Percentiles rank a stretch among this genome's conserved stretches.
These are phyloP conservation scores for Beauveria bassiana DNA, from an alignment of 2,329 filamentous ascomycete genomes.

Conservation along the genomic window DNA sequence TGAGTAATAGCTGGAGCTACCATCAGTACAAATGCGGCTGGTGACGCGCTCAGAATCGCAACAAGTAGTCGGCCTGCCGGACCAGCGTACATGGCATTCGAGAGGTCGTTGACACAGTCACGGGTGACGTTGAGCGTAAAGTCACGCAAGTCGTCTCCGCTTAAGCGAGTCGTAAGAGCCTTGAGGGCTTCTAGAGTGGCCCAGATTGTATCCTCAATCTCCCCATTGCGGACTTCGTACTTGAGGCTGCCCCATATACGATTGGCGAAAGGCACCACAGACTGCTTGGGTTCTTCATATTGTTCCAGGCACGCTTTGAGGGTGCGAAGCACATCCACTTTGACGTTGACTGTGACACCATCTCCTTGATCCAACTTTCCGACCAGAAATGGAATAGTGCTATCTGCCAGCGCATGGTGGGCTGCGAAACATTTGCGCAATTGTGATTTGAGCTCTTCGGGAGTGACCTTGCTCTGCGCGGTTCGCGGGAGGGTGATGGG, in stretches of 20 bases:
- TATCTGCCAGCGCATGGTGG: conserved; percentile 35
- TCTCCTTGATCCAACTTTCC: conserved; percentile 52
- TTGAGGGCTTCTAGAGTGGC: conserved; percentile 48
- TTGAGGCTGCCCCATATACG: conserved; percentile 54
- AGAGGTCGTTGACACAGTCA: conserved; percentile 46
- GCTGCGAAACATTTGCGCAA: conserved; percentile 48
- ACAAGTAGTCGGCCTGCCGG: conserved; percentile 45
- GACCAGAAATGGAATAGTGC: conserved; percentile 46
- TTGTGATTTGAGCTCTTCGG: conserved; percentile 47
- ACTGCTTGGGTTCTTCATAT: conserved; percentile 39
- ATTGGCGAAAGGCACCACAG: conserved; percentile 39
- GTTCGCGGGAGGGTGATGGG: conserved; percentile 48
- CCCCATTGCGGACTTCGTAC: conserved; percentile 55
- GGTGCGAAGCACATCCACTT: conserved; percentile 50
- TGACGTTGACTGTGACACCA: conserved; percentile 50
- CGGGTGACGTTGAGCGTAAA: conserved; percentile 42
- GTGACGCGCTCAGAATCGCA: conserved; percentile 41
- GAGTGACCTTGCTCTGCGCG: conserved; percentile 44
- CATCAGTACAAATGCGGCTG: conserved; percentile 40
- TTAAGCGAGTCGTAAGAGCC: conserved; percentile 38
- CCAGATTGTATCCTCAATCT: conserved; percentile 49
- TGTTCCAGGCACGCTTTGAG: conserved; percentile 44
- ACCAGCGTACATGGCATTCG: conserved; percentile 44
- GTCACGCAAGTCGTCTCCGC: conserved; percentile 34
- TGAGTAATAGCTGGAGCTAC: conserved; percentile 39